phyloP scores from a whole-genome alignment of 371 early-diverging fungal species.

The Parasitella parasitica region DNA sequence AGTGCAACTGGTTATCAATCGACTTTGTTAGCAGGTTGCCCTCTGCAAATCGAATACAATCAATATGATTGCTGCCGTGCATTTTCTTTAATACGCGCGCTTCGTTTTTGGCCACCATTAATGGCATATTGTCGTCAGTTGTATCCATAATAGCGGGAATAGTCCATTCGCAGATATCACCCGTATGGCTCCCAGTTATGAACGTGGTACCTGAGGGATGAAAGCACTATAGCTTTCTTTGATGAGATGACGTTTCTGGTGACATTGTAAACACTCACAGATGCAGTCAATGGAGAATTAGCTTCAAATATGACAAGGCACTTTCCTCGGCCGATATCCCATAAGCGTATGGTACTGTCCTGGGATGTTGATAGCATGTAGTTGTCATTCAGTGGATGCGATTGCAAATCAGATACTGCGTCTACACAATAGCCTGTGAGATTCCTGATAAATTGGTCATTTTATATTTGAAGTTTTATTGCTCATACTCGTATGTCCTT shows the following conservation, averaged over 20 bases:
- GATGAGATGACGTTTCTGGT: too few relatives aligned
- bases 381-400: conserved; percentile 65
- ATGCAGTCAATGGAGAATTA: conserved; percentile 55
- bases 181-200: conserved; percentile 54
- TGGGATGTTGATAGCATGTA: conserved; percentile 76
- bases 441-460: not conserved
- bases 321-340: conserved; percentile 77
- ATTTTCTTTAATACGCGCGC: conserved; percentile 39
- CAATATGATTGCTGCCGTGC: conserved; percentile 48
- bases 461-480: not conserved
- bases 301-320: conserved; percentile 63
- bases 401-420: conserved; percentile 62
- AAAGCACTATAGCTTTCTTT: conserved; percentile 46
- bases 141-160: conserved; percentile 37
- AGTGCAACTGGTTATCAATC: conserved; percentile 71
- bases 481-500: conserved; percentile 66
- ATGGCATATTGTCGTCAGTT: conserved; percentile 26
- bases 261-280: conserved; percentile 38
- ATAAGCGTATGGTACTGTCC: conserved; percentile 86
- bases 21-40: conserved; percentile 71
- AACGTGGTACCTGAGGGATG: conserved; percentile 60
- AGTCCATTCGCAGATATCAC: conserved; percentile 61
- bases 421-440: not conserved
- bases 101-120: conserved; percentile 30
- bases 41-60: conserved; percentile 69